Base-by-base conservation (phyloP, 495 filamentous ascomycete genomes). In the Terfezia boudieri region DNA sequence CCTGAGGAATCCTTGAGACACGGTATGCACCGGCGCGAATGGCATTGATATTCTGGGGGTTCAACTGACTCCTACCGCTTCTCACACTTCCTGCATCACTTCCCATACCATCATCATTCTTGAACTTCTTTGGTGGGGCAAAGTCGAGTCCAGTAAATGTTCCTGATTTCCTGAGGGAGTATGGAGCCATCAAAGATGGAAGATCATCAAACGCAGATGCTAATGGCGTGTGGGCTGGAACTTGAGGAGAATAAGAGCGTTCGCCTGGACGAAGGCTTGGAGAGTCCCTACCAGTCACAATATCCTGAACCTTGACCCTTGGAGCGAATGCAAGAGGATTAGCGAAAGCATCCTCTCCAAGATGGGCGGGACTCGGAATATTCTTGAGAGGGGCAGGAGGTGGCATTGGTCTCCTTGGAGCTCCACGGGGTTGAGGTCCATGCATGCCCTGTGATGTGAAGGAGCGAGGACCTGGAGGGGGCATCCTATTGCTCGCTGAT, bases 91-190 rank as follows among this genome's bases (percentile, higher is more conserved):
- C 90, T 0, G 86, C 75, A 58, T 96, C 90, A 61, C 86, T 94
- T 50, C 65, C 73, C 60, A 70, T 69, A 53, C 68, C 70, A 52
- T 86, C 84, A 51, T 68, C 68, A 59, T 82, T 82, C 66, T 75
- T 82, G 68, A 94, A 89, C 53, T 84, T 82, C 53, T 81, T 79
- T 43, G 86, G 89, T 26, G 89, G 88, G n/a, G 88, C 87, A 67
- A 98, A 98, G 69, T 96, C 92, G 35, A 98, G 76, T 10, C 71
- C 81, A 2, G 88, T 94, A 65, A 84, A 98, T 5, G 86, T 84
- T 59, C 81, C 76, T 4, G 88, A 94, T 65, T 90, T 94, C 59
- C 86, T 81, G 53, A 98, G 77, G 50, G 79, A 67, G 68, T 95
- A 84, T 17, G 89, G 84, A 73, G 84, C 93, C 41, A 92, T 90